phyloP scores from a whole-genome alignment of 768 basidiomycete genomes.

The Hygrocybe punicea region DNA sequence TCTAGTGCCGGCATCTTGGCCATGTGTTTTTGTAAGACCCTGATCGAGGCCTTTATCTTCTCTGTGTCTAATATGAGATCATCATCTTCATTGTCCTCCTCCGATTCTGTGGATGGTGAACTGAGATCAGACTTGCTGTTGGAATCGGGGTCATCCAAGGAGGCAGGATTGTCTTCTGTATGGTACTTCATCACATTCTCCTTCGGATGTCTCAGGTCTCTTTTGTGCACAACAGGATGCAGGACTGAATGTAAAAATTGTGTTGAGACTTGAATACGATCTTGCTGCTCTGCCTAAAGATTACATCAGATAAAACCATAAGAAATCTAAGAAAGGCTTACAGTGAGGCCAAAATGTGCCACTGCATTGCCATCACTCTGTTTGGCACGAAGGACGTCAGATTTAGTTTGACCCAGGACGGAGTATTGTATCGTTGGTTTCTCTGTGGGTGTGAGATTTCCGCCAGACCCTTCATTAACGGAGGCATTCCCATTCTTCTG shows the following conservation, averaged over 20 bases:
- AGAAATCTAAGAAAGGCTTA: not conserved
- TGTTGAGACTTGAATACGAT: not conserved
- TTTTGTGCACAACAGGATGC: not conserved
- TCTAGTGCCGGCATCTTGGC: not conserved
- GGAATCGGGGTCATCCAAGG: too few species aligned
- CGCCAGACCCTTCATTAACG: not conserved
- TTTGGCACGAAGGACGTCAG: too few species aligned
- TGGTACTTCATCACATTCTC: constrained; percentile 2
- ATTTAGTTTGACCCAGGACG: not conserved
- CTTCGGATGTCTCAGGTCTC: not conserved
- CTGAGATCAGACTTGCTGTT: not conserved
- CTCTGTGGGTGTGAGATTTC: not conserved
- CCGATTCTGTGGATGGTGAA: not conserved
- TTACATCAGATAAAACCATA: not conserved
- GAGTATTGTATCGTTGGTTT: not conserved
- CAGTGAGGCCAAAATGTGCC: not conserved
- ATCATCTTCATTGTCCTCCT: not conserved
- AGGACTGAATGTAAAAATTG: not conserved
- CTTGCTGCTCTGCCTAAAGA: not conserved
- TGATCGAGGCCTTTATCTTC: too few species aligned
- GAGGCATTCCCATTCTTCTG: not conserved
- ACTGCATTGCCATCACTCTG: not conserved
- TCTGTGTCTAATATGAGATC: not conserved
- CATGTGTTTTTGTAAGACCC: not conserved
- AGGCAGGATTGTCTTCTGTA: too few species aligned